Conservation (phyloP, 805 yeast species). For the Danielia reshetovae region DNA sequence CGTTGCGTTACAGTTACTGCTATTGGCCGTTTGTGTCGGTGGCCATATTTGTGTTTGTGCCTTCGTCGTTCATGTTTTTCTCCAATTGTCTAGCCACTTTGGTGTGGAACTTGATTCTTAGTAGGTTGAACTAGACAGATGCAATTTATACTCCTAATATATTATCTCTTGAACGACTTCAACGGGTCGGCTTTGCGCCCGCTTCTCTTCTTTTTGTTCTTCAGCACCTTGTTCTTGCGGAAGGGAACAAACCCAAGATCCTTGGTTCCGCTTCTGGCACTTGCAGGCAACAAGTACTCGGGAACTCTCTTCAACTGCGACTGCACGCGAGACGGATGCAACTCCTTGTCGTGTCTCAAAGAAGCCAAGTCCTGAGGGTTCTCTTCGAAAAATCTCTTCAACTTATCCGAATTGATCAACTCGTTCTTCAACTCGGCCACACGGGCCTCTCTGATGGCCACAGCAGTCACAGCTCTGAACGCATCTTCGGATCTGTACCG, state of each 20-base stretch:
- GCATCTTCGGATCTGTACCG: conserved; percentile 97
- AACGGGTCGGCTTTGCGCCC: conserved; percentile 60
- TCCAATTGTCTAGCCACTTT: conserved; percentile 54
- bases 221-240: conserved; percentile 47
- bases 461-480: conserved; percentile 87
- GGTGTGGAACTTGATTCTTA: conserved; percentile 51
- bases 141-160: neutral
- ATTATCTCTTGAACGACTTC: conserved; percentile 32
- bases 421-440: conserved; percentile 85
- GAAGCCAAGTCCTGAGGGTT: conserved; percentile 90
- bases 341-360: conserved; percentile 86
- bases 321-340: conserved; percentile 80
- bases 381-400: conserved; percentile 93
- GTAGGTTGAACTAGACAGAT: conserved; percentile 6
- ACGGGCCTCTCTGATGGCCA: conserved; percentile 90
- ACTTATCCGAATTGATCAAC: conserved; percentile 79
- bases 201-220: conserved; percentile 36
- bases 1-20: conserved; percentile 50
- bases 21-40: conserved; percentile 60
- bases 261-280: conserved; percentile 55
- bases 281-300: conserved; percentile 80
- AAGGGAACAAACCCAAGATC: conserved; percentile 72
- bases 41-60: conserved; percentile 46
- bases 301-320: conserved; percentile 89
- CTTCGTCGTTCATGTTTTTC: conserved; percentile 50